Percentiles rank a stretch among this genome's conserved stretches.
Evolutionary conservation across 108 stramenopile species (phyloP).

Genomic region (Conticribra guillardii): DNA sequence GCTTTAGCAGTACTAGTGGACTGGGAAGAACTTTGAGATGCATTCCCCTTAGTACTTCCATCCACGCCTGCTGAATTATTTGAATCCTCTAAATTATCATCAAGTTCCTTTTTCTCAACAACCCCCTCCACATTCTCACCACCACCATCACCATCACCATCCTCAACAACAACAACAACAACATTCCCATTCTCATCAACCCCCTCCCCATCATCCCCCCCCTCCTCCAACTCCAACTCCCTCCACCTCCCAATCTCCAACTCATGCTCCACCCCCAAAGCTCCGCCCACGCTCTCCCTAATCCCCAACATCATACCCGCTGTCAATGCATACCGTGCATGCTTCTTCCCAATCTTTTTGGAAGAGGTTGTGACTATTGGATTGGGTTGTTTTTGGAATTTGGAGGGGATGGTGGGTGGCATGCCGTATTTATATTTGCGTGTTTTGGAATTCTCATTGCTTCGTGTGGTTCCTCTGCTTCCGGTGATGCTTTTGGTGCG

Average conservation of each 20-base stretch:
- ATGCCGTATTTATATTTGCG: constrained; percentile 34
- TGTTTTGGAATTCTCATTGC: neutral
- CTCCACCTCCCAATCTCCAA: constrained; percentile 43
- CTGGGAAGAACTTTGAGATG: too few relatives aligned
- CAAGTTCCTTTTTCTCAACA: neutral
- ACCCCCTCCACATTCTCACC: too few relatives aligned
- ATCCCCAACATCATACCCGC: constrained; percentile 94
- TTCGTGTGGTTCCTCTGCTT: too few relatives aligned
- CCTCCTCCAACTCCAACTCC: constrained; percentile 23
- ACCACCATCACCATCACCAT: neutral
- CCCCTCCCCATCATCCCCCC: constrained; percentile 17
- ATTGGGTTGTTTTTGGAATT: constrained; percentile 24
- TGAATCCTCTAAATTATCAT: neutral
- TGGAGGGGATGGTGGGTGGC: constrained; percentile 15
- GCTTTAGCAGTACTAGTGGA: too few relatives aligned
- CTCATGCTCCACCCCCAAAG: constrained; percentile 46
- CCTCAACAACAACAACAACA: neutral
- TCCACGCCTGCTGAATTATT: neutral
- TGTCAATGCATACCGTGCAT: constrained; percentile 76
- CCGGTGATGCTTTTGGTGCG: too few relatives aligned
- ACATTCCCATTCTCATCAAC: neutral
- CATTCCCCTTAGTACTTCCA: too few relatives aligned
- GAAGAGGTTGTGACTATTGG: constrained; percentile 37
- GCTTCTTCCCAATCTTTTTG: constrained; percentile 67
- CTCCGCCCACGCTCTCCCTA: constrained; percentile 56